Percentiles rank a stretch among this genome's conserved stretches.
phyloP scores from a whole-genome alignment of 2,329 filamentous ascomycete species.

The Cladophialophora yegresii region DNA sequence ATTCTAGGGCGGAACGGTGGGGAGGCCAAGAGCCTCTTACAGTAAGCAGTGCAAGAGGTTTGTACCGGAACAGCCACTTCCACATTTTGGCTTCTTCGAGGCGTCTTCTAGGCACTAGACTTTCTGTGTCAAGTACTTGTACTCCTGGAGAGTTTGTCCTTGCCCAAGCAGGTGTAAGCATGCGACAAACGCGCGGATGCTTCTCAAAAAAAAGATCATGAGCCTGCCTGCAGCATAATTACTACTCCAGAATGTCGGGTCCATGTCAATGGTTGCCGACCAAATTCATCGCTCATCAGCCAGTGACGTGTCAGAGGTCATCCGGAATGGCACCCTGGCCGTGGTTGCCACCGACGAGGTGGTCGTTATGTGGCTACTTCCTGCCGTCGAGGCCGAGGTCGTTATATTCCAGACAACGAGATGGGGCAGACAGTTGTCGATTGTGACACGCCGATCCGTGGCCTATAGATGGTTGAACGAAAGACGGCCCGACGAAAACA shows the following conservation, averaged over 20 bases:
- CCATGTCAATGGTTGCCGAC: constrained; percentile 16
- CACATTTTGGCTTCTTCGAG: neutral
- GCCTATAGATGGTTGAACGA: constrained; percentile 16
- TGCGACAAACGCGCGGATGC: no score
- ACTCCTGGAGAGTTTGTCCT: no score
- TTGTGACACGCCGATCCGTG: constrained; percentile 1
- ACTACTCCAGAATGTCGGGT: no score
- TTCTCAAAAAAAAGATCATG: no score
- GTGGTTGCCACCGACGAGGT: constrained; percentile 12
- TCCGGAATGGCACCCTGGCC: constrained; percentile 1
- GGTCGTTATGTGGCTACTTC: constrained; percentile 13
- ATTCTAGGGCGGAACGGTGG: neutral
- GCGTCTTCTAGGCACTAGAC: neutral
- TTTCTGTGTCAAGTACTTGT: no score
- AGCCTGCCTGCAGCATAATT: no score
- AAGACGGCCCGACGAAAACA: neutral
- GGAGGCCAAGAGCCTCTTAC: neutral
- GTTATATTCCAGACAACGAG: constrained; percentile 17
- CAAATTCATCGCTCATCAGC: constrained; percentile 14
- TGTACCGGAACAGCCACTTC: neutral
- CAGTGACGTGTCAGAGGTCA: constrained; percentile 4
- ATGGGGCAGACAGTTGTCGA: constrained; percentile 15
- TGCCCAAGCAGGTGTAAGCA: no score
- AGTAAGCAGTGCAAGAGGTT: neutral
- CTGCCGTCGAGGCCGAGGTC: constrained; percentile 19